phyloP scores from a whole-genome alignment of 2,329 filamentous ascomycete species.

The Ophidiomyces ophidiicola region DNA sequence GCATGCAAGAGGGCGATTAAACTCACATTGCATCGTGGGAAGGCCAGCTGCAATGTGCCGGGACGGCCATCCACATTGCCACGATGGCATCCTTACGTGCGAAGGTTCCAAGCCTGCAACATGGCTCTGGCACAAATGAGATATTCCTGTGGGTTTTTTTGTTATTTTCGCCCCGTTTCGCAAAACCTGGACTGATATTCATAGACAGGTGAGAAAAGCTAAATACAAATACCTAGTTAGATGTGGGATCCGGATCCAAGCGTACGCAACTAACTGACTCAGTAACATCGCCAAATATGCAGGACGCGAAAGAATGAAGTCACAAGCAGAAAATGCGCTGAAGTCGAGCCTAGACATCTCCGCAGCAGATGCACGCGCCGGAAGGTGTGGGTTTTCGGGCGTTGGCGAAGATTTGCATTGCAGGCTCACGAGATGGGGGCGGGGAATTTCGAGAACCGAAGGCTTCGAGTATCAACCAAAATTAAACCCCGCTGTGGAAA shows the following conservation, averaged over 20 bases:
- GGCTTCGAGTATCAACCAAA: not conserved
- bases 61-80: too few relatives aligned
- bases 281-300: too few relatives aligned
- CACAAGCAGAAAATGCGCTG: not conserved
- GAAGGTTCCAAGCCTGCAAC: too few relatives aligned
- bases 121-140: too few relatives aligned
- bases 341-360: not conserved
- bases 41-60: constrained; percentile 1
- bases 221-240: too few relatives aligned
- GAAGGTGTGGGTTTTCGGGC: not conserved
- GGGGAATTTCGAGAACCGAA: not conserved
- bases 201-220: too few relatives aligned
- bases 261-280: too few relatives aligned
- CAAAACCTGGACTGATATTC: too few relatives aligned
- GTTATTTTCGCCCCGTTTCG: too few relatives aligned
- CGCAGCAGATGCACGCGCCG: not conserved
- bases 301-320: not conserved
- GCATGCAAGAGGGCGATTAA: constrained; percentile 8
- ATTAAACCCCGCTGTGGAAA: not conserved
- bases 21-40: constrained; percentile 11
- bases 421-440: constrained; percentile 1
- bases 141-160: not conserved
- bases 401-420: constrained; percentile 3
- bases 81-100: too few relatives aligned
- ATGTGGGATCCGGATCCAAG: too few relatives aligned